Evolutionary conservation across 1,284 basidiomycete genomes (phyloP).

Genomic region (Malassezia vespertilionis): DNA sequence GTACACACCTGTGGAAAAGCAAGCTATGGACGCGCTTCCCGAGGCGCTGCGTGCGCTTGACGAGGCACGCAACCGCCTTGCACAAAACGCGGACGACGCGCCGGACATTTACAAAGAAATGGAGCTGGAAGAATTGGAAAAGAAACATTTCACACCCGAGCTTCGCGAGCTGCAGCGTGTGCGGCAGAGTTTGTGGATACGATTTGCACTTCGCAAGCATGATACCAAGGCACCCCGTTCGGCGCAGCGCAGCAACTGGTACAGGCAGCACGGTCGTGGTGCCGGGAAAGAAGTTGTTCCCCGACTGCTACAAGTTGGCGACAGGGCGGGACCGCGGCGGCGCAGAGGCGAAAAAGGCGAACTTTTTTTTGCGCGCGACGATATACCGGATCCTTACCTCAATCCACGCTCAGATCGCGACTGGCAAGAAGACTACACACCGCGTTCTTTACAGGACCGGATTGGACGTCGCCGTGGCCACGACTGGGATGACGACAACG

Average conservation of each 20-base stretch:
- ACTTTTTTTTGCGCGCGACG: background rate
- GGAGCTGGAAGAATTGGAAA: conserved; percentile 30
- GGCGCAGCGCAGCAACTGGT: conserved; percentile 33
- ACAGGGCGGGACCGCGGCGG: conserved; percentile 6
- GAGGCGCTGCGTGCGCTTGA: conserved; percentile 5
- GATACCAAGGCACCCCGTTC: conserved; percentile 36
- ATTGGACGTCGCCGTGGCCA: background rate
- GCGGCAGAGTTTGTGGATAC: conserved; percentile 24
- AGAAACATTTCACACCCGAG: conserved; percentile 8
- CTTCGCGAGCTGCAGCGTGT: conserved; percentile 22
- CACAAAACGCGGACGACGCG: conserved; percentile 20
- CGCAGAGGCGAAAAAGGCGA: background rate
- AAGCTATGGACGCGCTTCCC: conserved; percentile 18
- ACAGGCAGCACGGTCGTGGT: conserved; percentile 35
- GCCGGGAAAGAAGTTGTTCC: conserved; percentile 43
- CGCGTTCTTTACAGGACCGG: conserved; percentile 1
- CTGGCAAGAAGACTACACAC: conserved; percentile 11
- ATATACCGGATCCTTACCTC: conserved; percentile 1
- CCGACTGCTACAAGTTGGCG: conserved; percentile 33
- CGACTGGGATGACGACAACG: background rate
- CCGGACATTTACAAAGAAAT: conserved; percentile 44
- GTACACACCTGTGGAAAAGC: conserved; percentile 34
- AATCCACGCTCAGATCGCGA: conserved; percentile 3
- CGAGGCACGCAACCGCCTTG: conserved; percentile 1
- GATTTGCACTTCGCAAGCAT: conserved; percentile 27